Evolutionary conservation across 768 basidiomycete species (phyloP).

Genomic region (Pulveroboletus frians): DNA sequence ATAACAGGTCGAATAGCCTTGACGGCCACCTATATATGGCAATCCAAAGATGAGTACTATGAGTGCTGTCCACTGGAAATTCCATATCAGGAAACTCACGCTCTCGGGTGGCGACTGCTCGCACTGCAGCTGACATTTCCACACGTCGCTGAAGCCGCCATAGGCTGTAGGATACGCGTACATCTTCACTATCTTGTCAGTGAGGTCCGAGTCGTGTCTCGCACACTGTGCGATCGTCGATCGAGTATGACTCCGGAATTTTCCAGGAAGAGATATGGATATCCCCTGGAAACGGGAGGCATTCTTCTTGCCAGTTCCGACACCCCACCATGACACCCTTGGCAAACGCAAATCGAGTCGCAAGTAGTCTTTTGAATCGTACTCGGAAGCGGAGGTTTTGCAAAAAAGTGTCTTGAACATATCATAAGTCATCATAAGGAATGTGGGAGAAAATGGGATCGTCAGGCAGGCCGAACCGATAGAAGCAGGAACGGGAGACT

Average conservation of each 20-base stretch:
- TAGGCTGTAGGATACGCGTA: slow-evolving; percentile 20
- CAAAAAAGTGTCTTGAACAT: neutral
- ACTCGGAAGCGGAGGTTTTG: no score
- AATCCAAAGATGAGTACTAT: neutral
- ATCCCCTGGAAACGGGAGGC: neutral
- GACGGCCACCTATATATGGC: slow-evolving; percentile 23
- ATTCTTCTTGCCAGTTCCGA: slow-evolving; percentile 1
- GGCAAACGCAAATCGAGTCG: no score
- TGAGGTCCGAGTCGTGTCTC: slow-evolving; percentile 11
- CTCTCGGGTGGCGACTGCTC: neutral
- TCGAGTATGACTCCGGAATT: neutral
- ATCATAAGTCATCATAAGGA: neutral
- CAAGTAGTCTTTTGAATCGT: no score
- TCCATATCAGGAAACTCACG: slow-evolving; percentile 7
- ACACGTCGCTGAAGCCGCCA: slow-evolving; percentile 30
- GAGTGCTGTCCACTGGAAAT: neutral
- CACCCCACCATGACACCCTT: neutral
- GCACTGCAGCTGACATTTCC: slow-evolving; percentile 15
- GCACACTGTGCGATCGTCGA: neutral
- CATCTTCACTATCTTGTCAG: slow-evolving; percentile 10
- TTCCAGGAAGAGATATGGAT: neutral
- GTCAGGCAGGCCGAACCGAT: neutral
- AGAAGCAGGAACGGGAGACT: neutral
- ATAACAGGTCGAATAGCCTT: slow-evolving; percentile 18
- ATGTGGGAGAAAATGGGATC: neutral